Conservation (phyloP, 2,329 filamentous ascomycete species). For the Neonectria punicea region DNA sequence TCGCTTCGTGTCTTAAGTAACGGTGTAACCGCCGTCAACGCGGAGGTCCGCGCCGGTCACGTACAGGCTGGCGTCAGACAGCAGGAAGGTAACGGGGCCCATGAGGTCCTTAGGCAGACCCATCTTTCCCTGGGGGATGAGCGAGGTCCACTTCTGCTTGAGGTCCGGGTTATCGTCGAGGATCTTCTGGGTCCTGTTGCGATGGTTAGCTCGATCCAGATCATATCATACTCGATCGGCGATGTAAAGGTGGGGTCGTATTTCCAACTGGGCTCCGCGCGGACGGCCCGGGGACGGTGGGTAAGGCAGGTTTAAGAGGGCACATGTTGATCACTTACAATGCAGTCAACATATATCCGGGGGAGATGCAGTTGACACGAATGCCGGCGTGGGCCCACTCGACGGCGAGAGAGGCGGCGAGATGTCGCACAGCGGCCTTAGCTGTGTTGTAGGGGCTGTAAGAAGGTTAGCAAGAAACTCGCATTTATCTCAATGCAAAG, state of each 20-base stretch:
- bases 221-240: slow-evolving; percentile 22
- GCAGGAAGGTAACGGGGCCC: slow-evolving; percentile 89
- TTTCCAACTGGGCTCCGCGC: not conserved
- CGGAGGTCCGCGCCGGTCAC: slow-evolving; percentile 79
- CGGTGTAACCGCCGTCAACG: slow-evolving; percentile 90
- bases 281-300: not conserved
- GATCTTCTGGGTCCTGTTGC: slow-evolving; percentile 85
- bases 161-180: slow-evolving; percentile 92
- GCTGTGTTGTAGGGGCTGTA: slow-evolving; percentile 85
- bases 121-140: slow-evolving; percentile 95
- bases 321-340: slow-evolving; percentile 67
- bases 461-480: not conserved
- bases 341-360: slow-evolving; percentile 96
- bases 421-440: slow-evolving; percentile 90
- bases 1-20: slow-evolving; percentile 62
- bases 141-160: slow-evolving; percentile 87
- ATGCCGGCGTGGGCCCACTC: slow-evolving; percentile 93
- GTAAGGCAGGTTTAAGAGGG: not conserved
- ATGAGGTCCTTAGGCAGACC: slow-evolving; percentile 90
- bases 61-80: slow-evolving; percentile 81
- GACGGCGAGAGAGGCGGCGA: slow-evolving; percentile 87
- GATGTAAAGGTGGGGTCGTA: not conserved
- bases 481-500: not conserved
- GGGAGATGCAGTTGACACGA: slow-evolving; percentile 93
- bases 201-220: slow-evolving; percentile 15